These are phyloP conservation scores for Amauroascus verrucosus DNA, from an alignment of 2,329 filamentous ascomycete species.

Conservation along the genomic window DNA sequence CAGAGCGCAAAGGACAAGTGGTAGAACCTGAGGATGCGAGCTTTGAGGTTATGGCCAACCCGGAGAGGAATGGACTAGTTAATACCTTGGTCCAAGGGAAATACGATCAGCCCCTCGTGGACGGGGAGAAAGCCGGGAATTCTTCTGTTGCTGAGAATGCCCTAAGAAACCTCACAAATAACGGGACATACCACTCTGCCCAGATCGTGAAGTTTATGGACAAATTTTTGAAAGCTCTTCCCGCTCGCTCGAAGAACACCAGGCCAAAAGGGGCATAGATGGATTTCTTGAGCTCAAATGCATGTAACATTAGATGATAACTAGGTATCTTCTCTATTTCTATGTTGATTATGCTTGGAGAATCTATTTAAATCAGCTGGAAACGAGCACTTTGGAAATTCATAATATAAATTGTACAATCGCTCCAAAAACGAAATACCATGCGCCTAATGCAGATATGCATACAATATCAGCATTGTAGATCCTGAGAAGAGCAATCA, in stretches of 20 bases:
- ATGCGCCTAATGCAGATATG: neutral
- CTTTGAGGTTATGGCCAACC: slow-evolving; percentile 8
- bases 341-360: neutral
- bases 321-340: neutral
- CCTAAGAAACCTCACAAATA: slow-evolving; percentile 31
- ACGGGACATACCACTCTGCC: slow-evolving; percentile 32
- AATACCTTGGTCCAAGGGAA: slow-evolving; percentile 9
- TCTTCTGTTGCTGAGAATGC: slow-evolving; percentile 26
- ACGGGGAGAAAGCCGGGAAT: slow-evolving; percentile 5
- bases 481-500: no score
- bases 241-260: slow-evolving; percentile 2
- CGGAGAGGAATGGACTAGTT: slow-evolving; percentile 10
- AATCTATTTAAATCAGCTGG: neutral
- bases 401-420: neutral
- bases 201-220: slow-evolving; percentile 30
- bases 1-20: slow-evolving; percentile 30
- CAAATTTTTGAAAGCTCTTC: slow-evolving; percentile 31
- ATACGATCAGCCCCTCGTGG: slow-evolving; percentile 11
- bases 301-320: slow-evolving; percentile 7
- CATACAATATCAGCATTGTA: no score
- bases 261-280: neutral
- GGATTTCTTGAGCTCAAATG: neutral
- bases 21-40: slow-evolving; percentile 26
- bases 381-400: neutral
- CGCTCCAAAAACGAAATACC: neutral